Conservation (phyloP, 371 early-diverging fungal genomes). For the Smittium mucronatum region DNA sequence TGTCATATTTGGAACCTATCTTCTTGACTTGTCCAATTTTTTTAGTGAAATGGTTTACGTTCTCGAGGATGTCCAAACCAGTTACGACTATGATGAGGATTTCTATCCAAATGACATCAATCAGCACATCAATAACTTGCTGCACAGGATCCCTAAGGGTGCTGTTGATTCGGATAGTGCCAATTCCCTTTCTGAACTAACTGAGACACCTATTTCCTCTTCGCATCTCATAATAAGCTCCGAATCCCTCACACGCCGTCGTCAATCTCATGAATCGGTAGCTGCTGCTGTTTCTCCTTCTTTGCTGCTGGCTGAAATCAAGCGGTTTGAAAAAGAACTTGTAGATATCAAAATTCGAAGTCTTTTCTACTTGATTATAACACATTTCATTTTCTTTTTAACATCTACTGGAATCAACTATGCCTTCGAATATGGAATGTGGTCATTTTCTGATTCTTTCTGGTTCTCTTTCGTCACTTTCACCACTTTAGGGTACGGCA, state of each 20-base stretch:
- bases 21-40: conserved; percentile 32
- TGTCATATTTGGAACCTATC: conserved; percentile 30
- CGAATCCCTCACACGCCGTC: neutral
- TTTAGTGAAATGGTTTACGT: conserved; percentile 21
- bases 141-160: neutral
- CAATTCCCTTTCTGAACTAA: neutral
- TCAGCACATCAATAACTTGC: neutral
- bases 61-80: neutral
- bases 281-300: neutral
- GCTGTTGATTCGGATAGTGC: neutral
- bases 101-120: neutral
- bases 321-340: neutral
- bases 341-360: neutral
- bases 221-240: neutral
- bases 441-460: conserved; percentile 29
- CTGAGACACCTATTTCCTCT: neutral
- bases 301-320: neutral
- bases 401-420: neutral
- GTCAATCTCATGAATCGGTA: neutral
- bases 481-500: conserved; percentile 29
- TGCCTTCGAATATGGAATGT: conserved; percentile 14
- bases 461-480: conserved; percentile 30
- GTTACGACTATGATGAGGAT: neutral
- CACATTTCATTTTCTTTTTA: neutral
- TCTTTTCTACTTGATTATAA: neutral